Conservation (phyloP, 2,329 filamentous ascomycete genomes). For the Graphiopsis chlorocephala region DNA sequence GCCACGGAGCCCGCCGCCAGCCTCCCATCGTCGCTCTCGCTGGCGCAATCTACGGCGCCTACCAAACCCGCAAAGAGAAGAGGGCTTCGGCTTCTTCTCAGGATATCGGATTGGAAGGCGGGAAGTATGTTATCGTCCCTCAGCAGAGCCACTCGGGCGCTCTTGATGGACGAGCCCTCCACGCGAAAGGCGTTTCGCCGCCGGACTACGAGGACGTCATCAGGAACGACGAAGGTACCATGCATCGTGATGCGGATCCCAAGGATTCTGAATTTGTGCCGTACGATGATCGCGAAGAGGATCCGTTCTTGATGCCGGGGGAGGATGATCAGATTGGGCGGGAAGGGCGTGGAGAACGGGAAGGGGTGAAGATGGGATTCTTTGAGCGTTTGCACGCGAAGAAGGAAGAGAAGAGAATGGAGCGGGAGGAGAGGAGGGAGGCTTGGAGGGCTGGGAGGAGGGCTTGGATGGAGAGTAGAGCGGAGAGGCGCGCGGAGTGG, state of each 20-base stretch:
- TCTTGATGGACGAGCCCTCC: neutral
- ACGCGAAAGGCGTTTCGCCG: constrained; percentile 2
- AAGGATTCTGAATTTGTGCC: neutral
- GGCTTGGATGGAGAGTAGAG: constrained; percentile 6
- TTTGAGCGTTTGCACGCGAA: neutral
- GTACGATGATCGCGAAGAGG: neutral
- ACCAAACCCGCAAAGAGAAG: constrained; percentile 1
- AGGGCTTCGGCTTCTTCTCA: neutral
- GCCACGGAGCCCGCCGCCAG: neutral
- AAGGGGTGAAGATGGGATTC: neutral
- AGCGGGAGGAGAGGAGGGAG: neutral
- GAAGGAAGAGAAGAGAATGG: constrained; percentile 16
- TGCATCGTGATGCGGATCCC: neutral
- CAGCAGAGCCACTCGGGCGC: neutral
- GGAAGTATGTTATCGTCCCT: neutral
- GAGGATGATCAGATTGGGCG: neutral
- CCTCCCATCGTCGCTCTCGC: neutral
- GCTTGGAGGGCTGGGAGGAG: neutral
- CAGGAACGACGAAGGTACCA: neutral
- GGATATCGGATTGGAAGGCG: neutral
- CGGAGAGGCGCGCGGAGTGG: neutral
- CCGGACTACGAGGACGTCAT: constrained; percentile 8
- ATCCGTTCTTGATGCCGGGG: neutral
- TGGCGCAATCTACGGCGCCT: neutral
- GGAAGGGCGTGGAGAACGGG: neutral